Conservation (phyloP, 495 filamentous ascomycete genomes). For the Hyphodiscus hymeniophilus region DNA sequence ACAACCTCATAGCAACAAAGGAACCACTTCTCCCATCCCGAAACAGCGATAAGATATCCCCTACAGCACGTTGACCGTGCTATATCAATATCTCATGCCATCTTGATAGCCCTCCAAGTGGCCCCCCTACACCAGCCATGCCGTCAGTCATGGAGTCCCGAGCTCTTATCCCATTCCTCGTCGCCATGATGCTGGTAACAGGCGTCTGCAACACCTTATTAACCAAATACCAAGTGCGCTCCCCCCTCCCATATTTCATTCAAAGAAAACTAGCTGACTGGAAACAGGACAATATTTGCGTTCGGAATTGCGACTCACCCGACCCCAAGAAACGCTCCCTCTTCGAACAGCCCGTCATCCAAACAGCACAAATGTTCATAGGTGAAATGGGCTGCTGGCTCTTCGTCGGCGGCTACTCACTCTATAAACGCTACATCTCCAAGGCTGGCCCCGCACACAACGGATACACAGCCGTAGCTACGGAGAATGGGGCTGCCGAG, state of each 20-base stretch:
- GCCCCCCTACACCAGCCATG: background rate
- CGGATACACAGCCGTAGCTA: constrained; percentile 57
- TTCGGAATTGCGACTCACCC: constrained; percentile 73
- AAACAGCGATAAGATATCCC: too few species aligned
- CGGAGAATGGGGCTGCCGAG: constrained; percentile 25
- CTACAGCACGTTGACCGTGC: too few species aligned
- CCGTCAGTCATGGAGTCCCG: constrained; percentile 31
- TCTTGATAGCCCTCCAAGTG: background rate
- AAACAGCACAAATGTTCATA: constrained; percentile 92
- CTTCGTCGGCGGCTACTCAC: constrained; percentile 57
- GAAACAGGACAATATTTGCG: constrained; percentile 86
- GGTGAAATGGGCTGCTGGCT: constrained; percentile 92
- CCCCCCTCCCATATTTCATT: background rate
- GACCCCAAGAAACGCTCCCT: constrained; percentile 55
- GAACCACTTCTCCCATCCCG: too few species aligned
- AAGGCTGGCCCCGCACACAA: constrained; percentile 33
- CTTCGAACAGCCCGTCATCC: constrained; percentile 94
- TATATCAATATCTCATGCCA: too few species aligned
- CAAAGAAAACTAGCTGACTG: constrained; percentile 6
- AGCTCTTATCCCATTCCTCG: constrained; percentile 68
- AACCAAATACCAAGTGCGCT: constrained; percentile 81
- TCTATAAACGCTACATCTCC: constrained; percentile 51
- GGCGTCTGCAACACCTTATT: constrained; percentile 96
- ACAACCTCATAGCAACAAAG: too few species aligned
- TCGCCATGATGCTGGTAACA: constrained; percentile 82